These are phyloP conservation scores for Phyllosticta citrichinensis DNA, from an alignment of 2,329 filamentous ascomycete species.

Conservation along the genomic window DNA sequence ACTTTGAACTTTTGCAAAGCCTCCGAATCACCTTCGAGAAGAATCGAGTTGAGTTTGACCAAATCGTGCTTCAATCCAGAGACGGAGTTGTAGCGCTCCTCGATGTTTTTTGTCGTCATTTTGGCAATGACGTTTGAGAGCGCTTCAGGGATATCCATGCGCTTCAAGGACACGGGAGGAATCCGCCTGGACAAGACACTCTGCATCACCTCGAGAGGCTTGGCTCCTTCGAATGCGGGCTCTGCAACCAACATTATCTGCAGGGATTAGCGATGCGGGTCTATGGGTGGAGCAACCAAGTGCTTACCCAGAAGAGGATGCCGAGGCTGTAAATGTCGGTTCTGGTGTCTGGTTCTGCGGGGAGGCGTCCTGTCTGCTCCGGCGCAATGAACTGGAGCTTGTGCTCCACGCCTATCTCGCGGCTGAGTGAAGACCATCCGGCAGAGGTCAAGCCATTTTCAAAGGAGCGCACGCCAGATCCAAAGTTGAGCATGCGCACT, in stretches of 20 bases:
- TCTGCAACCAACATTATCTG: constrained; percentile 58
- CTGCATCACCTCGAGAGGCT: constrained; percentile 83
- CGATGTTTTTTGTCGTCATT: constrained; percentile 81
- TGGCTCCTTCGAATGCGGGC: constrained; percentile 68
- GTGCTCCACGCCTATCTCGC: constrained; percentile 75
- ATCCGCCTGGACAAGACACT: constrained; percentile 73
- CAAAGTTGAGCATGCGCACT: constrained; percentile 76
- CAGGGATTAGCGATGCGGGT: background rate
- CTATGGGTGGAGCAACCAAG: constrained; percentile 1
- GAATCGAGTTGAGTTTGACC: constrained; percentile 58
- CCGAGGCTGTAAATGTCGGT: constrained; percentile 93
- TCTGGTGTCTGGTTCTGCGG: constrained; percentile 79
- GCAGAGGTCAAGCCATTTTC: constrained; percentile 78
- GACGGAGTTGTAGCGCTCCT: constrained; percentile 80
- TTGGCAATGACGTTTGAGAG: constrained; percentile 77
- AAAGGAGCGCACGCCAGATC: constrained; percentile 77
- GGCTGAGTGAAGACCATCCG: constrained; percentile 75
- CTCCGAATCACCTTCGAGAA: constrained; percentile 63
- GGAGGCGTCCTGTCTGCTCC: constrained; percentile 88
- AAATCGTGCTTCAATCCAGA: constrained; percentile 80
- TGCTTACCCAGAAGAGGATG: constrained; percentile 69
- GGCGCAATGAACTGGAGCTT: constrained; percentile 89
- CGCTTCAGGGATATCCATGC: constrained; percentile 75
- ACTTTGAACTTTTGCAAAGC: constrained; percentile 66
- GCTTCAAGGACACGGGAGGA: constrained; percentile 62